phyloP scores from a whole-genome alignment of 305 asterid genomes.

The Withania somnifera region DNA sequence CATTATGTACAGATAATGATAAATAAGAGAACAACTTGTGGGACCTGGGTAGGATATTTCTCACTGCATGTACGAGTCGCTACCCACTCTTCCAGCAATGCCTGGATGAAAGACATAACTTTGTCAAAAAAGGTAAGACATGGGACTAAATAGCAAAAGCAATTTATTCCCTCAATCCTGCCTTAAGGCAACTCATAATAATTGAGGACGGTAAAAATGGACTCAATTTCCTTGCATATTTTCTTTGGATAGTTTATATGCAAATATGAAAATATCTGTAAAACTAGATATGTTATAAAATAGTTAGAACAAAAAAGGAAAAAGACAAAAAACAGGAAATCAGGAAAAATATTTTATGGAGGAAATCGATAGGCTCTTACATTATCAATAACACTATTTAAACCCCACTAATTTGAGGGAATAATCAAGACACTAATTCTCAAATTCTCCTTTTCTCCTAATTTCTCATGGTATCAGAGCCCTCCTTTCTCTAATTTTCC shows the following conservation, averaged over 20 bases:
- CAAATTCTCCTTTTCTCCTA: no score
- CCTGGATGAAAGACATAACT: constrained; percentile 33
- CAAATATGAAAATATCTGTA: no score
- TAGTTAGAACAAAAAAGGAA: no score
- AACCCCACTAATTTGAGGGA: no score
- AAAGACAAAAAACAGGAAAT: no score
- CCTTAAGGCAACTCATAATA: neutral
- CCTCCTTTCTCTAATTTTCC: no score
- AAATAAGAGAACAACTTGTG: constrained; percentile 6
- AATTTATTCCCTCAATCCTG: neutral
- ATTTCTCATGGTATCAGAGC: no score
- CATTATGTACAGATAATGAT: neutral
- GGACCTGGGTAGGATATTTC: constrained; percentile 72
- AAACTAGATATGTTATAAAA: no score
- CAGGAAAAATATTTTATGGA: no score
- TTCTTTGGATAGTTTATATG: neutral
- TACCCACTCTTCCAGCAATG: constrained; percentile 95
- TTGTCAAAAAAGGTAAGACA: neutral
- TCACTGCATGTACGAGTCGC: constrained; percentile 52
- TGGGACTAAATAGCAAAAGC: neutral
- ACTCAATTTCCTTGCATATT: neutral
- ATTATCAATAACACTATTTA: no score
- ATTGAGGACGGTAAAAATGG: neutral
- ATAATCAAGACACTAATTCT: no score
- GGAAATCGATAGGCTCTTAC: no score